Base-by-base conservation (phyloP, 805 yeast genomes). In the Hagleromyces aurorensis region DNA sequence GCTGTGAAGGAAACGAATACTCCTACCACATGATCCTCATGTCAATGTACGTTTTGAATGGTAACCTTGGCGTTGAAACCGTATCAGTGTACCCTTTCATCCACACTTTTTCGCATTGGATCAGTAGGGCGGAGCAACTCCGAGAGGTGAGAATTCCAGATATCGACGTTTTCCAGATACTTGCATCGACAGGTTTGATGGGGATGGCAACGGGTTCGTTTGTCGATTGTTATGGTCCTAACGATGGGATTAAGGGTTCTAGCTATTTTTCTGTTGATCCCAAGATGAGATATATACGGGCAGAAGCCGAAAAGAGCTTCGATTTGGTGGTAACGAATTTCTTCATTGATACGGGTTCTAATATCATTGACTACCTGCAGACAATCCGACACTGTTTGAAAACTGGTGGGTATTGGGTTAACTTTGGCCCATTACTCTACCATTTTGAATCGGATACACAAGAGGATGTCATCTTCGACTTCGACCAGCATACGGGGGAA, bases 141-240 rank as follows among this genome's bases (percentile, higher is more conserved):
- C 46, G 75, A 26, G 67, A 68, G 12, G 59, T 70, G 2, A 49
- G 44, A 8, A 43, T 74, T 3, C 79, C 79, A 0, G 75, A 73
- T 15, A 44, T 55, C 10, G 40, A 38, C 8, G 41, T 55, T 10
- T 41, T 57, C 24, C 67, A 67, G 0, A 34, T 41, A 1, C 57
- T 70, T 5, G 65, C 64, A 0, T 62, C 59, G 24, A 58, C 47
- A 12, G 69, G 67, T 8, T 49, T 65, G 27, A 69, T 78, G 76
- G 66, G 77, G 0, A 75, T 77, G 72, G 64, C 72, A 4, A 73
- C 79, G 0, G 86, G 86, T 0, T 73, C 79, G 0, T 78, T 79
- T 48, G 66, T 66, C 3, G 82, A 76, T 37, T 54, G 75, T 19
- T 75, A 72, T 47, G 79, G 79, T 0, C 72, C 73, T 0, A 33